Base-by-base conservation (phyloP, 2,329 filamentous ascomycete species). In the Emergomyces pasteurianus region DNA sequence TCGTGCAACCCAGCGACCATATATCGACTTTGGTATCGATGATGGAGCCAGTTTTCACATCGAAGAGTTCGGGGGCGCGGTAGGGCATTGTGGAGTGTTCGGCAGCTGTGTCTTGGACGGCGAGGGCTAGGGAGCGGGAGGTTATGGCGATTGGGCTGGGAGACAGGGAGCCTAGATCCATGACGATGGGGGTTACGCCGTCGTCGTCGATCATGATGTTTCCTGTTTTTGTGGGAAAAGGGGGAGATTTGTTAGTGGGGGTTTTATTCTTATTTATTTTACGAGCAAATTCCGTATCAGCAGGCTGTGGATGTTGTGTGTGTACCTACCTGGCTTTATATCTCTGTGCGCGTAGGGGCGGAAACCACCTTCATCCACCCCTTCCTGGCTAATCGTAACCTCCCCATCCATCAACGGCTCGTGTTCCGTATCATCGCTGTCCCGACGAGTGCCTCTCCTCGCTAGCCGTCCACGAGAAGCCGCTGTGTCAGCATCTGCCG, bases 21-120 rank as follows among this genome's bases (percentile, higher is more conserved):
- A 99, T 95, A 74, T 99, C 94, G 47, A 96, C 90, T 73, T 96
- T 96, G 14, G 92, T 95, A 75, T 97, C 94, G 70, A 99, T 88
- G 58, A 90, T 84, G 56, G 87, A 86, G 64, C 90, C 92, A 2
- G 91, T 96, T 77, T 95, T 95, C 61, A 97, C 94, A 73, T 99
- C 94, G 75, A 99, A 99, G 63, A 99, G 86, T 76, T 99, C 94
- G 0, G 94, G 94, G 1, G 94, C 94, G 62, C 94, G 90, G 77
- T 99, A 99, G 0, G 94, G 92, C 92, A 99, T 97, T 47, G 94
- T 99, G 65, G 87, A 92, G 79, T 97, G 92, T 74, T 99, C 94
- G 60, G 92, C 94, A 26, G 94, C 94, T 47, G 85, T 89, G 74
- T 99, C 94, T 77, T 97, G 94, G 42, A 95, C 89, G 59, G 92